These are phyloP conservation scores for Oidiodendron maius DNA, from an alignment of 495 filamentous ascomycete genomes.

Conservation along the genomic window DNA sequence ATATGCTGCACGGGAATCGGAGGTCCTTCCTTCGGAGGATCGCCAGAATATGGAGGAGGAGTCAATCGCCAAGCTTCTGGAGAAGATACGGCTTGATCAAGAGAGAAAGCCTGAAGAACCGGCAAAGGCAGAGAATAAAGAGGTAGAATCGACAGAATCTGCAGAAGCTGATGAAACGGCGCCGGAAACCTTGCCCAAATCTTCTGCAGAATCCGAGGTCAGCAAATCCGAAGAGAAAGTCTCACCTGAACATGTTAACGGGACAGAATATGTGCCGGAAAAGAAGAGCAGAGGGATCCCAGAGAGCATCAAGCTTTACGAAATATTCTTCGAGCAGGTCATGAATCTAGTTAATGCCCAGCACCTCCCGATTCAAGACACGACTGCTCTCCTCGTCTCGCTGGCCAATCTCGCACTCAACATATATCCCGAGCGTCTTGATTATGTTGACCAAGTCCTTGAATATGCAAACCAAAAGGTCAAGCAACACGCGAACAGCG, in stretches of 20 bases:
- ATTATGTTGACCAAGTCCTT: conserved; percentile 93
- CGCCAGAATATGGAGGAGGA: conserved; percentile 75
- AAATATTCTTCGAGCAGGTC: conserved; percentile 97
- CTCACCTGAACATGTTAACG: conserved; percentile 22
- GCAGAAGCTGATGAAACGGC: conserved; percentile 27
- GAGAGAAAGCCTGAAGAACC: conserved; percentile 31
- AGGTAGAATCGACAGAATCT: conserved; percentile 25
- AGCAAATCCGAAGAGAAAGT: conserved; percentile 23
- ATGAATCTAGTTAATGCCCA: conserved; percentile 87
- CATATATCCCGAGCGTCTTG: conserved; percentile 85
- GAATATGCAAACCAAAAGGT: conserved; percentile 86
- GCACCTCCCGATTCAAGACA: conserved; percentile 88
- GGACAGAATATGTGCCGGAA: conserved; percentile 29
- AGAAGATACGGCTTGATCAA: conserved; percentile 69
- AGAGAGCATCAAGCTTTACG: conserved; percentile 82
- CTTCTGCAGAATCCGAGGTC: not conserved
- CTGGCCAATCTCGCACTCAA: conserved; percentile 89
- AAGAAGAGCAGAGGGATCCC: conserved; percentile 68
- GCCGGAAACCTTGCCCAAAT: conserved; percentile 10
- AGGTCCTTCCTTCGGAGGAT: conserved; percentile 63
- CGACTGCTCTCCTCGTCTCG: conserved; percentile 85
- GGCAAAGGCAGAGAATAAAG: conserved; percentile 8
- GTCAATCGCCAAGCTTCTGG: conserved; percentile 66
- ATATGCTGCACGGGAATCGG: conserved; percentile 84
- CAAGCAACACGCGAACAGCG: conserved; percentile 82